phyloP scores from a whole-genome alignment of 805 yeast genomes.

The Ogataea methanolica region DNA sequence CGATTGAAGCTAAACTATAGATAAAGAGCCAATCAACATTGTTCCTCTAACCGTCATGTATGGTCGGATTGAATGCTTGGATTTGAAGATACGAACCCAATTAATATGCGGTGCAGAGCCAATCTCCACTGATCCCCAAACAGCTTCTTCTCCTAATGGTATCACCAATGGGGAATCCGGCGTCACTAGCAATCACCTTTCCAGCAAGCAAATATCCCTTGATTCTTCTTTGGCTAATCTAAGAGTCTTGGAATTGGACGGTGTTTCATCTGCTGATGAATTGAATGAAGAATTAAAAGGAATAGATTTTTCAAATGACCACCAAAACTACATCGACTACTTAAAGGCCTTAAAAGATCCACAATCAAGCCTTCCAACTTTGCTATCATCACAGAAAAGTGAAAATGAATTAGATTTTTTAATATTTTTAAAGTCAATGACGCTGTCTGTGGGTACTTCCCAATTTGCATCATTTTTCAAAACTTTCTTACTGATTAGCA shows the following conservation, averaged over 20 bases:
- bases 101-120: slow-evolving; percentile 2
- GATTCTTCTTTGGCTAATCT: background rate
- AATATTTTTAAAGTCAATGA: slow-evolving; percentile 7
- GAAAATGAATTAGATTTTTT: slow-evolving; percentile 2
- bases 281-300: background rate
- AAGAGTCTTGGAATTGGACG: background rate
- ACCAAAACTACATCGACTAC: background rate
- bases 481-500: slow-evolving; percentile 8
- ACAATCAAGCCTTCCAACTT: background rate
- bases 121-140: background rate
- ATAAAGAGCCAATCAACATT: too few relatives aligned
- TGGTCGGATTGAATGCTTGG: background rate
- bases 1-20: too few relatives aligned
- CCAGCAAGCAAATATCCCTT: too few relatives aligned
- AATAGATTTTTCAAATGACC: background rate
- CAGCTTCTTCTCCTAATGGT: too few relatives aligned
- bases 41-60: too few relatives aligned
- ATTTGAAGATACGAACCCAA: background rate
- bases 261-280: background rate
- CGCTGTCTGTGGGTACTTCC: slow-evolving; percentile 4
- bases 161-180: too few relatives aligned
- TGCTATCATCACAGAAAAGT: background rate
- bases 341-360: background rate
- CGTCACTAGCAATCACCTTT: too few relatives aligned
- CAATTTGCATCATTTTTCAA: slow-evolving; percentile 4